Evolutionary conservation across 2,329 filamentous ascomycete species (phyloP), one percentile per base, ranked within the genome.

Genomic region (Colletotrichum siamense): DNA sequence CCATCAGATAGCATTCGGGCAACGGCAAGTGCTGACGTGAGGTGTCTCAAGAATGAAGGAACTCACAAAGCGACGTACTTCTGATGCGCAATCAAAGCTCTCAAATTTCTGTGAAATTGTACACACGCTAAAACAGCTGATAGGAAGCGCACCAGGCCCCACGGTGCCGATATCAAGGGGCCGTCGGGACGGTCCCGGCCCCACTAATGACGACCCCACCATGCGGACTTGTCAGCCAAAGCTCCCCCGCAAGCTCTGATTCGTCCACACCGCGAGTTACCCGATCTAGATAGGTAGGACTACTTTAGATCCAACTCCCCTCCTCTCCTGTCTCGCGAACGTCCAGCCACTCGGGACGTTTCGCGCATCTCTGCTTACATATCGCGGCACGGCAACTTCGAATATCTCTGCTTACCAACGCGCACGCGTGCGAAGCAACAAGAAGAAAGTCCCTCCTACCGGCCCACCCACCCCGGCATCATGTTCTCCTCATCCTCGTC

Each of bases 401-500:
- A n/a, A 52, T 22, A 24, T 13, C n/a, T 52, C 44, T 52, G 44
- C 44, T 52, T 52, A 32, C 16, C 12, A 30, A 32, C 8, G 26
- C 16, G 10, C 2, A 32, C 57, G 26, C 57, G 26, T 18, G 57
- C n/a, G 15, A 61, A 32, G 59, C 12, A 28, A 26, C 22, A 61
- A 68, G 44, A 22, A 39, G 28, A 62, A 24, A 59, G 16, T 28
- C 24, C 26, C 22, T 59, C 22, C 13, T 59, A 28, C 24, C 24
- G 26, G 22, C 26, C 55, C 26, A 64, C n/a, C 34, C 0, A 24
- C 22, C 22, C 28, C 44, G 18, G 15, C 73, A 16, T 63, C 62
- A 77, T 77, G 76, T 77, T 75, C 26, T 68, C 73, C 22, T 70
- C 69, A n/a, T 77, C 74, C 24, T 77, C 69, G n/a, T 73, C 64